Evolutionary conservation across 306 rosid genomes (phyloP), one percentile per base, ranked within the genome.

Genomic region (Prunus davidiana): DNA sequence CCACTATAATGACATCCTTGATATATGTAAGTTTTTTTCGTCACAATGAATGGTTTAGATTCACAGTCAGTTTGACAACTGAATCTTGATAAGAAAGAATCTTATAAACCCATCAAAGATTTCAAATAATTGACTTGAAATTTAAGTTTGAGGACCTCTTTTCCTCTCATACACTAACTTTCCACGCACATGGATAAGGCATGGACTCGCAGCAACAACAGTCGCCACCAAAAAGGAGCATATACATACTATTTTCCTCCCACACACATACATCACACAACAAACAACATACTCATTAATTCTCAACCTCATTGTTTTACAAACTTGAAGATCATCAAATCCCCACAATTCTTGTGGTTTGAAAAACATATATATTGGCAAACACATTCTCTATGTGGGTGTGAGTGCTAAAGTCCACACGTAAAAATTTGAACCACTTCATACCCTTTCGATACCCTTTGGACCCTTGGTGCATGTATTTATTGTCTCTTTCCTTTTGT

Each of bases 161-260:
- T 28, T n/a, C 16, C 54, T 20, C 1, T 57, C 22, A 50, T 24
- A 1, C 72, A 50, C 41, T n/a, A 10, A 25, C 64, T 71, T 72
- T 72, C 76, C 76, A 72, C 76, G 10, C 54, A 72, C 41, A 75
- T 63, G 80, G 84, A 80, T 80, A 80, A 80, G 84, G 84, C 73
- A 41, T 47, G 67, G 43, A 32, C 24, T 18, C 41, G 14, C 77
- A 74, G 45, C 73, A 18, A 7, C 27, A 55, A 16, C 69, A 67
- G 57, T 66, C 24, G 70, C 60, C 78, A 66, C 60, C 43, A 19
- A 28, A 13, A 55, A 60, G 43, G 62, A 30, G 61, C 51, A 49
- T 28, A n/a, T 50, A 18, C 55, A 10, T 61, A 24, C 22, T 22
- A 55, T 73, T 20, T 55, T n/a, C 2, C 64, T 1, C 27, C 11